phyloP scores from a whole-genome alignment of 1,139 yeast genomes.

The Hansenula anomala region DNA sequence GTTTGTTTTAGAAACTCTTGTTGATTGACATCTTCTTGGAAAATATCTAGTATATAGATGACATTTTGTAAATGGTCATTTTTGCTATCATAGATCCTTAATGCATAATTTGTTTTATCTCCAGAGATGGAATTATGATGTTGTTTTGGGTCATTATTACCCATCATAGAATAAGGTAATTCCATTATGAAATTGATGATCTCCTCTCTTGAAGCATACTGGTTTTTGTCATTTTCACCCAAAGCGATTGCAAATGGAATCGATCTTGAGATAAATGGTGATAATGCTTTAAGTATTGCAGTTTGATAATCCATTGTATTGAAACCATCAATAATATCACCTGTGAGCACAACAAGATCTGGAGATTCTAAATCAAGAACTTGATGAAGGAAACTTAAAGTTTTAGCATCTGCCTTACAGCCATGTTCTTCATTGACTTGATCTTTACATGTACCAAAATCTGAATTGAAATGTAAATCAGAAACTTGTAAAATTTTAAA shows the following conservation, averaged over 20 bases:
- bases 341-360: conserved; percentile 76
- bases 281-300: conserved; percentile 69
- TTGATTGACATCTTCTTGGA: conserved; percentile 4
- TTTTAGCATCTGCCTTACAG: conserved; percentile 74
- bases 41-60: conserved; percentile 17
- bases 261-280: conserved; percentile 57
- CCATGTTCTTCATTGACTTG: conserved; percentile 48
- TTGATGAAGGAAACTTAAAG: conserved; percentile 53
- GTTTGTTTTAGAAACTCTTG: conserved; percentile 2
- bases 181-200: conserved; percentile 18
- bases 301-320: conserved; percentile 74
- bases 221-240: conserved; percentile 50
- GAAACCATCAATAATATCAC: conserved; percentile 66
- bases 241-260: conserved; percentile 80
- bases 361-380: conserved; percentile 73
- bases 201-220: conserved; percentile 15
- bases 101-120: conserved; percentile 11
- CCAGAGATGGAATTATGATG: conserved; percentile 1
- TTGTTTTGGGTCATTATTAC: conserved; percentile 3
- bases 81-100: conserved; percentile 12
- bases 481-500: conserved; percentile 83
- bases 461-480: conserved; percentile 80
- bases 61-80: conserved; percentile 7
- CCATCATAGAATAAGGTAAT: conserved; percentile 18
- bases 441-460: conserved; percentile 70